Base-by-base conservation (phyloP, 176 grass and related monocot species). In the Zoysia pacifica region DNA sequence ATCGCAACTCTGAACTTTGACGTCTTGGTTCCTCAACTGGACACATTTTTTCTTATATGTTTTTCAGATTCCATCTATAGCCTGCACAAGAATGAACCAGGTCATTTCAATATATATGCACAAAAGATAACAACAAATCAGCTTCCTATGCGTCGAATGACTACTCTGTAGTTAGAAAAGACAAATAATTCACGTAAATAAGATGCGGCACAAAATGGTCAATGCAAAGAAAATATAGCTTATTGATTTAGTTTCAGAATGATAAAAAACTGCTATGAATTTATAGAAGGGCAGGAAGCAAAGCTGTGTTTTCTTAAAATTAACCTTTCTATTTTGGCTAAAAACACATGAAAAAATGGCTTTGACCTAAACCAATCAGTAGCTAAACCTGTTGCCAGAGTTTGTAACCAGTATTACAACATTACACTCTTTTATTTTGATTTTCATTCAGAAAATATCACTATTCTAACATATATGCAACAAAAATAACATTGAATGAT, bases 1-100 rank as follows among this genome's bases (percentile, higher is more conserved):
- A 80, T 11, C 72, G 80, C 20, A 90, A 70, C 46, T 88, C 89
- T 36, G 89, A 83, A 85, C 85, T 88, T 86, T 94, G 35, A 90
- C 85, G 2, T 97, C 89, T 75, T 92, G 89, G 79, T 88, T 94
- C 82, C 91, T 92, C 73, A 97, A 83, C 80, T 97, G 94, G 48
- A 89, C 67, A 65, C 91, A 97, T 77, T 94, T 97, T 77, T 97
- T 97, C 82, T 89, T 83, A 67, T 97, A 97, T 38, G 83, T 83
- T 66, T 90, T 91, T 79, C 91, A 85, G 4, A 89, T 97, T 62
- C 82, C 86, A 79, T 94, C 94, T 49, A 93, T 89, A 81, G 77
- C 73, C 94, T 97, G 81, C 46, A 86, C 47, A 84, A 18, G n/a
- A 69, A 56, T 2, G 38, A 80, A 63, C 46, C 58, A 70, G 77